Evolutionary conservation across 768 basidiomycete genomes (phyloP).

Genomic region (Rhizopogon vulgaris): DNA sequence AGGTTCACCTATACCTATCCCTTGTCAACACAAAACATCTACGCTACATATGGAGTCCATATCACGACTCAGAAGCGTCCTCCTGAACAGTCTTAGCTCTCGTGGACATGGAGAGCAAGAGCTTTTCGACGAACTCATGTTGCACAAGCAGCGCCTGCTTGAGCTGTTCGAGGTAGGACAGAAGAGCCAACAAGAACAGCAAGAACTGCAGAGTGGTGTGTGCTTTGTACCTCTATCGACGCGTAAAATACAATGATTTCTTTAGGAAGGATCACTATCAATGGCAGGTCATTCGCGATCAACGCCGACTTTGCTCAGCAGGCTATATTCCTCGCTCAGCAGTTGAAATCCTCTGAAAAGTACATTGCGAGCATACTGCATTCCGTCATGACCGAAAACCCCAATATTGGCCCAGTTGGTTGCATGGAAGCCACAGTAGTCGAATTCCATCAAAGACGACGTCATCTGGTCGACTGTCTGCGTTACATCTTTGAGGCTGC

Average conservation of each 20-base stretch:
- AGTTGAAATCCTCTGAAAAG: constrained; percentile 79
- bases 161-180: constrained; percentile 61
- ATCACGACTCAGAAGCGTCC: constrained; percentile 46
- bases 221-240: constrained; percentile 26
- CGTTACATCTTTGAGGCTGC: constrained; percentile 62
- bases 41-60: constrained; percentile 49
- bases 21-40: neutral
- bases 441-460: constrained; percentile 63
- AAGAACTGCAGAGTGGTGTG: constrained; percentile 55
- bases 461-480: constrained; percentile 65
- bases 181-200: constrained; percentile 57
- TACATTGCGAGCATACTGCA: constrained; percentile 68
- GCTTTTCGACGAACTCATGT: constrained; percentile 68
- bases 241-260: neutral
- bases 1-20: neutral
- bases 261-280: constrained; percentile 59
- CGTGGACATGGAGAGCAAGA: constrained; percentile 59
- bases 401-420: constrained; percentile 52
- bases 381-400: constrained; percentile 53
- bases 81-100: constrained; percentile 42
- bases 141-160: constrained; percentile 57
- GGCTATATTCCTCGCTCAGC: constrained; percentile 70
- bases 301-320: constrained; percentile 78
- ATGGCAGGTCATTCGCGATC: constrained; percentile 63
- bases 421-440: constrained; percentile 62